Evolutionary conservation across 2,329 filamentous ascomycete species (phyloP).

Genomic region (Sporothrix dimorphospora): DNA sequence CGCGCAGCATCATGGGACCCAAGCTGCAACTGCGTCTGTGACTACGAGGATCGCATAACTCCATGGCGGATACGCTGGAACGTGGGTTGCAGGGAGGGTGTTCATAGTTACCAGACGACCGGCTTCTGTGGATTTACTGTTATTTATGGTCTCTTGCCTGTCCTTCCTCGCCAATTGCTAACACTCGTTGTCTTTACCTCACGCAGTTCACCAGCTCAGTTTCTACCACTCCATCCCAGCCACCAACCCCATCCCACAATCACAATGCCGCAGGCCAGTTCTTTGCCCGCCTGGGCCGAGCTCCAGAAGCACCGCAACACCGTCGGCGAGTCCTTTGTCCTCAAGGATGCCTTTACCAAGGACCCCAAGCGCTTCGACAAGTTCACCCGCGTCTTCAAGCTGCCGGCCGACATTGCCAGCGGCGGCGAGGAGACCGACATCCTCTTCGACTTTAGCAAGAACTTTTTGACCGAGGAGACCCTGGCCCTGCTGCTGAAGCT

Average conservation of each 20-base stretch:
- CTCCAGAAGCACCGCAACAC: constrained; percentile 89
- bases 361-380: constrained; percentile 88
- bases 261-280: constrained; percentile 79
- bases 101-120: neutral
- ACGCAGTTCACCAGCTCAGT: neutral
- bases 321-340: constrained; percentile 84
- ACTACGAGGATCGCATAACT: neutral
- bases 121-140: neutral
- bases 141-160: neutral
- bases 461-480: constrained; percentile 94
- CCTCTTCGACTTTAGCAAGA: constrained; percentile 99
- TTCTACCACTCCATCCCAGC: neutral
- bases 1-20: constrained; percentile 10
- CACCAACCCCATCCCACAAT: constrained; percentile 7
- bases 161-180: neutral
- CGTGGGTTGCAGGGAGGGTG: neutral
- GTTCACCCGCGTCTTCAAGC: constrained; percentile 83
- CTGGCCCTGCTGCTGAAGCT: constrained; percentile 84
- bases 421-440: constrained; percentile 67
- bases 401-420: constrained; percentile 72
- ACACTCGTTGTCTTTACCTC: neutral
- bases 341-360: constrained; percentile 90
- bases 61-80: constrained; percentile 14
- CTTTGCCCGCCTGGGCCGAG: constrained; percentile 83
- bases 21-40: neutral